Conservation (phyloP, 169 alveolate species). For the Babesia microti region DNA sequence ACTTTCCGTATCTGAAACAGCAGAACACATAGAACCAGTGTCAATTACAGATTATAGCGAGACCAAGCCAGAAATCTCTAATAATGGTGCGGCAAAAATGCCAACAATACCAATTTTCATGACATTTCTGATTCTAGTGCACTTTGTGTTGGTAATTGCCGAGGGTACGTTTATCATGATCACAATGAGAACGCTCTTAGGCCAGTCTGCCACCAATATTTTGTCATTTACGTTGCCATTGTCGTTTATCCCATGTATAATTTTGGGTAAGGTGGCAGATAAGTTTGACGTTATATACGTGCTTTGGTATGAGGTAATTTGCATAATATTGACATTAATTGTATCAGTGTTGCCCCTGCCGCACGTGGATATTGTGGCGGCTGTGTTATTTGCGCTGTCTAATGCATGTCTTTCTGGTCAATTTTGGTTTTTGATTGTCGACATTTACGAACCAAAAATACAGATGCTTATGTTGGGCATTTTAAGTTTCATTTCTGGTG, state of each 20-base stretch:
- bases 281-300: constrained; percentile 37
- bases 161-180: constrained; percentile 2
- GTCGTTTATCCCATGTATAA: constrained; percentile 34
- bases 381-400: constrained; percentile 26
- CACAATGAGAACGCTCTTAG: constrained; percentile 3
- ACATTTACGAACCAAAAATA: constrained; percentile 43
- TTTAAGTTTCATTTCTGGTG: constrained; percentile 38
- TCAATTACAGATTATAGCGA: too few relatives aligned
- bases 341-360: constrained; percentile 12
- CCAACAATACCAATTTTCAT: constrained; percentile 2
- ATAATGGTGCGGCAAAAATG: not conserved
- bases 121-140: constrained; percentile 4
- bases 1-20: too few relatives aligned
- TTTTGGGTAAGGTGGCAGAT: constrained; percentile 30
- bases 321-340: constrained; percentile 13
- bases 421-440: constrained; percentile 38
- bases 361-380: constrained; percentile 22
- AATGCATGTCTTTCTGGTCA: constrained; percentile 44
- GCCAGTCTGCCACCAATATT: constrained; percentile 2
- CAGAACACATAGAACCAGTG: too few relatives aligned
- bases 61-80: not conserved
- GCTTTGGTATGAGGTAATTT: constrained; percentile 32
- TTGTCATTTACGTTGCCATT: constrained; percentile 32
- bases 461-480: constrained; percentile 41
- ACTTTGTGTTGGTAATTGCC: constrained; percentile 3